A percentile compares a stretch with the other conserved stretches of the same genome.
Conservation (phyloP, 371 early-diverging fungal genomes). For the Circinella umbellata region DNA sequence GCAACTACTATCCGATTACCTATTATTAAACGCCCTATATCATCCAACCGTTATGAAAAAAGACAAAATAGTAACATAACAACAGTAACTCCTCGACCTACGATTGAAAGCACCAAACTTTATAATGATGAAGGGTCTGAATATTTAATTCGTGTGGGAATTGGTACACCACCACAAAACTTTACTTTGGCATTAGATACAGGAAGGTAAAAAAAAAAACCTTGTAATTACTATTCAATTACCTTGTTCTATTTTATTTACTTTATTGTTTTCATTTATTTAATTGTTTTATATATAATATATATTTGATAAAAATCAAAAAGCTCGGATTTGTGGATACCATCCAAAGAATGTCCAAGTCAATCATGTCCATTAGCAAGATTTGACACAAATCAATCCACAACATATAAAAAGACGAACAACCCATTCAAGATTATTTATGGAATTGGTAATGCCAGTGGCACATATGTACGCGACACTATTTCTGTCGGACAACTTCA, state of each 20-base stretch:
- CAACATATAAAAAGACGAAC: constrained; percentile 44
- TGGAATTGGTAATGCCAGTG: constrained; percentile 63
- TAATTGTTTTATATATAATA: constrained; percentile 12
- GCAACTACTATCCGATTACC: constrained; percentile 11
- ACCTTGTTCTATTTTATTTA: background rate
- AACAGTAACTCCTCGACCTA: background rate
- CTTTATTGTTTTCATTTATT: constrained; percentile 15
- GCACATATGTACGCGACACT: constrained; percentile 58
- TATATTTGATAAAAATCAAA: no score
- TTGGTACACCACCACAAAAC: constrained; percentile 40
- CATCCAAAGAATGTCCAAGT: constrained; percentile 30
- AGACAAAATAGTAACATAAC: background rate
- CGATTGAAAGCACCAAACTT: constrained; percentile 1
- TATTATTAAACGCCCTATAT: background rate
- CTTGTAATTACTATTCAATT: background rate
- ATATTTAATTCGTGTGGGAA: constrained; percentile 27
- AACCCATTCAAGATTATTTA: constrained; percentile 62
- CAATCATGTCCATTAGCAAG: constrained; percentile 35
- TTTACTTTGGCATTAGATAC: constrained; percentile 43
- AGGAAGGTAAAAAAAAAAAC: constrained; percentile 35
- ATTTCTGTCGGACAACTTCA: constrained; percentile 51
- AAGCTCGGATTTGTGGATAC: constrained; percentile 58
- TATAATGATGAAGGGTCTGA: constrained; percentile 36
- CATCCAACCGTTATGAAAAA: background rate
- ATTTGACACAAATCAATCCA: constrained; percentile 57